Conservation (phyloP, 148 eudicot species). For the Amaranthus palmeri region DNA sequence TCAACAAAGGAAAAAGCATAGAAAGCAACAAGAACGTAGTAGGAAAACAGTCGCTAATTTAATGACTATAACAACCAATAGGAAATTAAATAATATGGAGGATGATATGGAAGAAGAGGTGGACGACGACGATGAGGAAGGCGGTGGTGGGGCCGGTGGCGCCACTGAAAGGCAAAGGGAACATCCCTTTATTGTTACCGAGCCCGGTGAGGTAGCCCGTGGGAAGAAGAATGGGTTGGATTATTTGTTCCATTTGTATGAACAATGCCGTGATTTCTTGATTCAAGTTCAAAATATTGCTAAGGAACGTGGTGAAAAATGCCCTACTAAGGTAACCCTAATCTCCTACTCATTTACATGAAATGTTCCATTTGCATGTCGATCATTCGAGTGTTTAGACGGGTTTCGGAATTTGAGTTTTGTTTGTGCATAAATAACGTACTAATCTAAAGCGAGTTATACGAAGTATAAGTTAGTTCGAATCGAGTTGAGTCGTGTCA, state of each 20-base stretch:
- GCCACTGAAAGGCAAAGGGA: slow-evolving; percentile 74
- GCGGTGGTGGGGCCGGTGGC: slow-evolving; percentile 29
- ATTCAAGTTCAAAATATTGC: slow-evolving; percentile 85
- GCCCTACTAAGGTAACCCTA: slow-evolving; percentile 78
- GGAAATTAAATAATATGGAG: slow-evolving; percentile 20
- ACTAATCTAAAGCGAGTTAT: no score
- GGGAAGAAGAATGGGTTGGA: slow-evolving; percentile 98
- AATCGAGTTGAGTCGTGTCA: no score
- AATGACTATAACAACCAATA: background rate
- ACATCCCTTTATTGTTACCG: slow-evolving; percentile 95
- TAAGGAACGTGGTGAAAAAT: slow-evolving; percentile 92
- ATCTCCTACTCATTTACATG: background rate
- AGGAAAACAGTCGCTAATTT: slow-evolving; percentile 25
- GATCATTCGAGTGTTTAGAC: no score
- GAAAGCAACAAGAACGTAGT: slow-evolving; percentile 23
- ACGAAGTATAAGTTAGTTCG: no score
- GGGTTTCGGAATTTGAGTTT: no score
- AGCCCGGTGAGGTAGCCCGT: slow-evolving; percentile 98
- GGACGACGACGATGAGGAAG: slow-evolving; percentile 21
- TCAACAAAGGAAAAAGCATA: slow-evolving; percentile 27
- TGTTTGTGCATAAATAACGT: no score
- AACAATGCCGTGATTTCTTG: slow-evolving; percentile 88
- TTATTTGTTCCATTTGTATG: slow-evolving; percentile 86
- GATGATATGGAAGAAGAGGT: slow-evolving; percentile 39
- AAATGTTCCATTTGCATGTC: no score